Percentiles rank a stretch among this genome's conserved stretches.
Evolutionary conservation across 2,329 filamentous ascomycete genomes (phyloP).

Genomic region (Diaporthe humulicola): DNA sequence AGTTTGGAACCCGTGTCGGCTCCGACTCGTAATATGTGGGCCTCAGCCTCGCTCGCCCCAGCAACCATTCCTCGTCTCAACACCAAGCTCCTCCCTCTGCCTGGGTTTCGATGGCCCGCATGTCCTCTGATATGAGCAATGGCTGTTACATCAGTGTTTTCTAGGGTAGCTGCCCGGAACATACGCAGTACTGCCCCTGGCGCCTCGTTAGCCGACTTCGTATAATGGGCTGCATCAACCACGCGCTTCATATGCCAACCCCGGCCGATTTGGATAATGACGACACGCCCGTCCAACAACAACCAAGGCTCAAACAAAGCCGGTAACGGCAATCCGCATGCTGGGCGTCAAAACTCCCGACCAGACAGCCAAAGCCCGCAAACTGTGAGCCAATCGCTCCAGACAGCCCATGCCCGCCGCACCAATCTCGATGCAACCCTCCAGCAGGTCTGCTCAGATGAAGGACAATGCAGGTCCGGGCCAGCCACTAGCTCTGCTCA

Average conservation of each 20-base stretch:
- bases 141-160: neutral
- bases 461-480: conserved; percentile 24
- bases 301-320: conserved; percentile 22
- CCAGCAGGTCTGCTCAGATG: conserved; percentile 25
- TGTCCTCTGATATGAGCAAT: neutral
- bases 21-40: conserved; percentile 32
- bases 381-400: conserved; percentile 15
- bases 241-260: neutral
- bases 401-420: neutral
- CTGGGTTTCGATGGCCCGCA: neutral
- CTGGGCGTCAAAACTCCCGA: conserved; percentile 30
- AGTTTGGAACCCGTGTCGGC: conserved; percentile 24
- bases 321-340: conserved; percentile 20
- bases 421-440: conserved; percentile 30
- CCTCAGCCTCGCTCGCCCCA: conserved; percentile 27
- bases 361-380: neutral
- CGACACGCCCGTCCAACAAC: conserved; percentile 21
- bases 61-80: conserved; percentile 16
- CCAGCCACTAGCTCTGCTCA: conserved; percentile 25
- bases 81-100: neutral
- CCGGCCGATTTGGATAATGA: conserved; percentile 20
- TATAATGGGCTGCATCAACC: neutral
- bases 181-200: neutral
- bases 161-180: neutral
- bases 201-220: conserved; percentile 4